Evolutionary conservation across 495 filamentous ascomycete genomes (phyloP).

Genomic region (Lepraria neglecta): DNA sequence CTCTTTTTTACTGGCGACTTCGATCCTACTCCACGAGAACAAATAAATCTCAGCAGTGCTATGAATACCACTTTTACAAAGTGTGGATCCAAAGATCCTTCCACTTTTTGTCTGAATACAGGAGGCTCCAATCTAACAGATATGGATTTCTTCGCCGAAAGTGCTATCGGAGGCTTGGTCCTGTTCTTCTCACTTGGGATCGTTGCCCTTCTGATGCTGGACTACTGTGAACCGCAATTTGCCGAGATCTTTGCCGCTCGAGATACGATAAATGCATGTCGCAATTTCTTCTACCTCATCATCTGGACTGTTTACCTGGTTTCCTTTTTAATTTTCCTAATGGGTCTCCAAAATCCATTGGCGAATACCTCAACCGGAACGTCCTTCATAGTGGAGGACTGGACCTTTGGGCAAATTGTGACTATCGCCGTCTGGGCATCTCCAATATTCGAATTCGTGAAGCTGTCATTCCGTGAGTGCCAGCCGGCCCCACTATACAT

Average conservation of each 20-base stretch:
- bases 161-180: not conserved
- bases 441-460: conserved; percentile 8
- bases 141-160: not conserved
- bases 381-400: not conserved
- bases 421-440: conserved; percentile 9
- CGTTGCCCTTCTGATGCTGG: not conserved
- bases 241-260: not conserved
- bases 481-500: not conserved
- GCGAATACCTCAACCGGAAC: not conserved
- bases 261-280: not conserved
- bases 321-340: too few species aligned
- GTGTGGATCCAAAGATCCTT: conserved; percentile 3
- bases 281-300: not conserved
- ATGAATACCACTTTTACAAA: not conserved
- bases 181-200: not conserved
- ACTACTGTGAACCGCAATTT: not conserved
- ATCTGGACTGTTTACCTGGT: conserved; percentile 2
- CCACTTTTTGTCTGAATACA: not conserved
- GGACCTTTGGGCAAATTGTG: conserved; percentile 9
- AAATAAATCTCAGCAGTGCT: not conserved
- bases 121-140: not conserved
- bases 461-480: not conserved
- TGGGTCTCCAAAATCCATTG: not conserved
- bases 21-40: not conserved
- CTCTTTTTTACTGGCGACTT: not conserved